Percentiles rank a stretch among this genome's conserved stretches.
Conservation (phyloP, 2,329 filamentous ascomycete species). For the Nemania sp. region DNA sequence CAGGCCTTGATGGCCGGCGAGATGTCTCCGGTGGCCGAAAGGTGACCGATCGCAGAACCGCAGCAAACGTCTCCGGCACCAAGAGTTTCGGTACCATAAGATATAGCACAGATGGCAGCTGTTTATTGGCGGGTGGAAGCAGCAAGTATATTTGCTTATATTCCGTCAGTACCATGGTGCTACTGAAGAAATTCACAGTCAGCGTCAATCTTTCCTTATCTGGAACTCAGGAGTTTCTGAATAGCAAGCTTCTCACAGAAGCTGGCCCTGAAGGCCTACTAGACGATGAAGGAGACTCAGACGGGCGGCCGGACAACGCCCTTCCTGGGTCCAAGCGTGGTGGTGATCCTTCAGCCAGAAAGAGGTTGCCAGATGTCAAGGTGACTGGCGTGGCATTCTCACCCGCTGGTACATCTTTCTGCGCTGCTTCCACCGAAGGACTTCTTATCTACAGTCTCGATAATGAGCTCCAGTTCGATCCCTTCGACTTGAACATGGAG, state of each 20-base stretch:
- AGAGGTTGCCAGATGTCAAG: conserved; percentile 81
- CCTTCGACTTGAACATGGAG: conserved; percentile 93
- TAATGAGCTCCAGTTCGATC: conserved; percentile 86
- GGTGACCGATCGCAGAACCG: conserved; percentile 86
- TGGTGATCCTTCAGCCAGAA: conserved; percentile 82
- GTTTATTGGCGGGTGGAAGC: conserved; percentile 90
- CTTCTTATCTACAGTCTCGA: conserved; percentile 94
- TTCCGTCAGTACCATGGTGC: conserved; percentile 89
- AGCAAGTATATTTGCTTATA: conserved; percentile 99
- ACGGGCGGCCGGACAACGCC: conserved; percentile 81
- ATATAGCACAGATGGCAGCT: conserved; percentile 93
- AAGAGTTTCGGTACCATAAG: conserved; percentile 90
- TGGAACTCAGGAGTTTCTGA: conserved; percentile 96
- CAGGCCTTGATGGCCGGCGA: conserved; percentile 87
- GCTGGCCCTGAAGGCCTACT: conserved; percentile 87
- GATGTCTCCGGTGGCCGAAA: conserved; percentile 95
- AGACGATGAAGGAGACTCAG: conserved; percentile 87
- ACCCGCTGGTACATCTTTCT: conserved; percentile 89
- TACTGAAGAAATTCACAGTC: conserved; percentile 95
- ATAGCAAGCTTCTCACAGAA: conserved; percentile 91
- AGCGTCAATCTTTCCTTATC: conserved; percentile 95
- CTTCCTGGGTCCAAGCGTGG: conserved; percentile 90
- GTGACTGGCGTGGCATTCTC: conserved; percentile 89
- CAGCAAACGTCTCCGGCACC: conserved; percentile 88
- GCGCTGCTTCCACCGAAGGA: conserved; percentile 93